Base-by-base conservation (phyloP, 257 asterid genomes). In the Capsicum pubescens region DNA sequence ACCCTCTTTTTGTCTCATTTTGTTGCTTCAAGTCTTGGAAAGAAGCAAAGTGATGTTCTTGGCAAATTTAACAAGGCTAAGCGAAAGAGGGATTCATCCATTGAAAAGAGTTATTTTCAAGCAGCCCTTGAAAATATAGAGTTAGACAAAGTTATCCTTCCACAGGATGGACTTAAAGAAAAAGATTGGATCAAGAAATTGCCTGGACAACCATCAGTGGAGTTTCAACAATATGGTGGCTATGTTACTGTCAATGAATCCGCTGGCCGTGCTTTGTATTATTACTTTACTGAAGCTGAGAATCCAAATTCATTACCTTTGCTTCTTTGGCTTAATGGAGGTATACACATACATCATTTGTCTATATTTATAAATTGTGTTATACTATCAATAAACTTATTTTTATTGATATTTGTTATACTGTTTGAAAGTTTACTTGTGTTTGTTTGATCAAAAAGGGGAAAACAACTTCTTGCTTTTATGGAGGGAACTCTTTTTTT, bases 271-370 rank as follows among this genome's bases (percentile, higher is more conserved):
- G 88, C 93, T 6, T 83, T 89, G 63, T 91, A 88, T 44, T 91
- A 91, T 83, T 92, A 90, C 81, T 87, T 91, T 48, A 90, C 83
- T 3, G 93, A 91, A 88, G 88, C 89, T 1, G 39, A 83, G 11
- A 83, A 90, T 66, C 72, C 93, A 4, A 59, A 86, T 35, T 70
- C 82, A 64, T 86, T 85, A 14, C 92, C 93, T 68, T 84, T 91
- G 48, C 85, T 88, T 79, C 82, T 90, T 56, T 92, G 95, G 95
- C 83, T 92, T 54, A 91, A 88, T 78, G 93, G 93, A 86, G 92
- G 95, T 90, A 88, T 64, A 61, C 9, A 9, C 3, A 61, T 8
- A 8, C 10, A 19, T 7, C 6, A 19, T 61, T 61, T 26, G 15
- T 81, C 14, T 8, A n/a, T n/a, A n/a, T n/a, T n/a, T n/a, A 42